Percentiles rank a stretch among this genome's conserved stretches.
Evolutionary conservation across 1,284 basidiomycete genomes (phyloP).

Genomic region (Earliella scabrosa): DNA sequence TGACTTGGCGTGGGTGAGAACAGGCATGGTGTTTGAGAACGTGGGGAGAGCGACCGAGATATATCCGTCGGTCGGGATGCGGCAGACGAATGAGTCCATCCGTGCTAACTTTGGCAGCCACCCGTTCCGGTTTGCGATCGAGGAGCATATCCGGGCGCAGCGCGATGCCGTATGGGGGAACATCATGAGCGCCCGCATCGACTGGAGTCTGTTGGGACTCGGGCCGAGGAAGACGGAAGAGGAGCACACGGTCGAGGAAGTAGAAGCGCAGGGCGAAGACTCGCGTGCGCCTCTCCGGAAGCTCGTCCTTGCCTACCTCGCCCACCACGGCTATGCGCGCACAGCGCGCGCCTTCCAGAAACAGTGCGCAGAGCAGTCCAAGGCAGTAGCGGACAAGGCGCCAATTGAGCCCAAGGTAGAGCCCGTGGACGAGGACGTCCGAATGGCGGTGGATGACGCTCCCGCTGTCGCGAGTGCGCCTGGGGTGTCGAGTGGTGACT

Average conservation of each 20-base stretch:
- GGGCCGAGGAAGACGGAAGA: slow-evolving; percentile 26
- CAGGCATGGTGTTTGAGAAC: slow-evolving; percentile 74
- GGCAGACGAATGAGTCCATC: slow-evolving; percentile 73
- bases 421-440: slow-evolving; percentile 43
- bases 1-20: not conserved
- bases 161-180: slow-evolving; percentile 65
- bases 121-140: slow-evolving; percentile 88
- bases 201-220: slow-evolving; percentile 33
- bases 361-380: slow-evolving; percentile 27
- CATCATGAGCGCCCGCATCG: slow-evolving; percentile 56
- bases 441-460: slow-evolving; percentile 23
- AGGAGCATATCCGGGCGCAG: slow-evolving; percentile 73
- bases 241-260: slow-evolving; percentile 19
- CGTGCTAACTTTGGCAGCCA: slow-evolving; percentile 87
- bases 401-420: slow-evolving; percentile 9
- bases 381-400: slow-evolving; percentile 13
- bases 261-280: slow-evolving; percentile 32
- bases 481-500: slow-evolving; percentile 2
- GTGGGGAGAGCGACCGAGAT: slow-evolving; percentile 67
- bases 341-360: slow-evolving; percentile 68
- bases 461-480: slow-evolving; percentile 11
- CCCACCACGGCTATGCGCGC: slow-evolving; percentile 78
- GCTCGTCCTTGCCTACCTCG: slow-evolving; percentile 79
- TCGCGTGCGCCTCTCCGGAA: slow-evolving; percentile 55
- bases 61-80: slow-evolving; percentile 87